Evolutionary conservation across 495 filamentous ascomycete species (phyloP).

Genomic region (Elaphomyces granulatus): DNA sequence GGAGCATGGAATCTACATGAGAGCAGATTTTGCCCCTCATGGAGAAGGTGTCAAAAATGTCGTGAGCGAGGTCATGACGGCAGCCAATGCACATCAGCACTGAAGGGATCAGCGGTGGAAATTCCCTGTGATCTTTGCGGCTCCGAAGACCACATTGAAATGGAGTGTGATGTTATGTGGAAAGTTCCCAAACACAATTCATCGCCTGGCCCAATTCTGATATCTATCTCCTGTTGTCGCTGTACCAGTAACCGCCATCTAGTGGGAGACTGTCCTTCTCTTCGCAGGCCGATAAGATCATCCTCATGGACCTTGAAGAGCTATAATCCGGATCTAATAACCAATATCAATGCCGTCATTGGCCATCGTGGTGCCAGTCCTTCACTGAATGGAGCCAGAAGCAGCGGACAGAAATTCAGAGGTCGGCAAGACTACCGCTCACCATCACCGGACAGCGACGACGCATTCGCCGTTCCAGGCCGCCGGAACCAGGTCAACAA

Average conservation of each 20-base stretch:
- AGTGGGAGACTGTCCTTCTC: slow-evolving; percentile 32
- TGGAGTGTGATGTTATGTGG: slow-evolving; percentile 31
- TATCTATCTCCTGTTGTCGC: slow-evolving; percentile 35
- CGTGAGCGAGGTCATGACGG: slow-evolving; percentile 32
- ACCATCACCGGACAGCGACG: slow-evolving; percentile 17
- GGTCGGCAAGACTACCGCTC: slow-evolving; percentile 14
- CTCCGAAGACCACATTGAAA: slow-evolving; percentile 25
- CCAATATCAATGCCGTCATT: slow-evolving; percentile 22
- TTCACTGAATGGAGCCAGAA: slow-evolving; percentile 5
- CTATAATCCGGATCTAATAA: slow-evolving; percentile 22
- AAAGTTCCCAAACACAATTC: slow-evolving; percentile 16
- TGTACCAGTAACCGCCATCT: slow-evolving; percentile 33
- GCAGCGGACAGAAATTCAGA: slow-evolving; percentile 16
- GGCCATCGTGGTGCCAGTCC: slow-evolving; percentile 2
- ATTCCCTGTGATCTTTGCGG: slow-evolving; percentile 34
- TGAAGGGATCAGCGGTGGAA: slow-evolving; percentile 25
- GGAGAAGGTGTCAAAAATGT: slow-evolving; percentile 31
- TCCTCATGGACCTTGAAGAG: slow-evolving; percentile 25
- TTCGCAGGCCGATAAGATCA: slow-evolving; percentile 10
- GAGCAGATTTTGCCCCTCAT: slow-evolving; percentile 25
- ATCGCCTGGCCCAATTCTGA: slow-evolving; percentile 14
- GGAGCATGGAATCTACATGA: slow-evolving; percentile 26
- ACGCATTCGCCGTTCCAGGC: slow-evolving; percentile 15
- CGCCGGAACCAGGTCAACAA: slow-evolving; percentile 10
- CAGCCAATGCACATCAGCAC: slow-evolving; percentile 21